Evolutionary conservation across 2,329 filamentous ascomycete genomes (phyloP).

Genomic region (Teratosphaeriaceae sp.): DNA sequence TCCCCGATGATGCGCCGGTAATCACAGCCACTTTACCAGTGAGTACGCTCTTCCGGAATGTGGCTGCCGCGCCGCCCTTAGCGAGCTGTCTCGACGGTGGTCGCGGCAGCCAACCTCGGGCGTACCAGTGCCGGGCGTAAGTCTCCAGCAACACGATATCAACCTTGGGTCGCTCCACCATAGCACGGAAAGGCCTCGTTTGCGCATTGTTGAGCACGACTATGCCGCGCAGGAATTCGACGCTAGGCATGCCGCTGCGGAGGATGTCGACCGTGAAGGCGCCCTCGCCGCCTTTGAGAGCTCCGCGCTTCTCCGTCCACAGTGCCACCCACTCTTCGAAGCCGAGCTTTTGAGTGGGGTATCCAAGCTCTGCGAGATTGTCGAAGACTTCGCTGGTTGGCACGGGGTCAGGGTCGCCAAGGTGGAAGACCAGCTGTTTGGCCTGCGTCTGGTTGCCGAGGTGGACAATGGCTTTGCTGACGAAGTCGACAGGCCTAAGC

Average conservation of each 20-base stretch:
- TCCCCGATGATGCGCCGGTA: slow-evolving; percentile 74
- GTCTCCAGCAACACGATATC: slow-evolving; percentile 65
- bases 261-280: slow-evolving; percentile 74
- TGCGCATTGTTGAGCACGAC: slow-evolving; percentile 66
- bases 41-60: slow-evolving; percentile 51
- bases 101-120: slow-evolving; percentile 65
- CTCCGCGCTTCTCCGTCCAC: slow-evolving; percentile 65
- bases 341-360: slow-evolving; percentile 56
- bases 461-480: slow-evolving; percentile 65
- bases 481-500: slow-evolving; percentile 65
- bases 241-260: slow-evolving; percentile 70
- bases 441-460: slow-evolving; percentile 58
- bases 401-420: slow-evolving; percentile 66
- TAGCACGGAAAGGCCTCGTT: slow-evolving; percentile 55
- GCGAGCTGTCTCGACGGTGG: slow-evolving; percentile 50
- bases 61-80: slow-evolving; percentile 38
- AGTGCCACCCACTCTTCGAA: slow-evolving; percentile 70
- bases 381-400: slow-evolving; percentile 60
- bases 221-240: slow-evolving; percentile 63
- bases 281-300: slow-evolving; percentile 58
- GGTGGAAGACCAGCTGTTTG: slow-evolving; percentile 62
- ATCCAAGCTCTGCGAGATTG: slow-evolving; percentile 59
- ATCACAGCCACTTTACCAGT: slow-evolving; percentile 65
- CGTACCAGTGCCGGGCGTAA: slow-evolving; percentile 74
- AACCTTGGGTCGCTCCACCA: slow-evolving; percentile 60